Conservation (phyloP, 148 eudicot species). For the Arctostaphylos glauca region DNA sequence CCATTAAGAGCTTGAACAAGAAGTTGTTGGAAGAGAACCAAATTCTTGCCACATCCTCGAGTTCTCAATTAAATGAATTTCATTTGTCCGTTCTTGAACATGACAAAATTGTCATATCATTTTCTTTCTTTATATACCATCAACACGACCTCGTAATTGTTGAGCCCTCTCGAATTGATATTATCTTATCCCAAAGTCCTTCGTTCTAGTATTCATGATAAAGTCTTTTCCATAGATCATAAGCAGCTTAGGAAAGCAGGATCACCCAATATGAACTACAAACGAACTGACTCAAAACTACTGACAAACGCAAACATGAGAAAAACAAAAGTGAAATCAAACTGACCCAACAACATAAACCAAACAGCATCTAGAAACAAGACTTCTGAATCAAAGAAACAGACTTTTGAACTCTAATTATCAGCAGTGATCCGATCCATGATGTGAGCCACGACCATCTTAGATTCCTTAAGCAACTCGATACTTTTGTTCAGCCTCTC, state of each 20-base stretch:
- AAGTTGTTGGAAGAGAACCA: neutral
- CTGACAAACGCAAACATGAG: too few relatives aligned
- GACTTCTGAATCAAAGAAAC: neutral
- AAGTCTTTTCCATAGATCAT: too few relatives aligned
- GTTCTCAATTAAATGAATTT: constrained; percentile 14
- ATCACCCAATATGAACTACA: too few relatives aligned
- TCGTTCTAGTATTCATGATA: too few relatives aligned
- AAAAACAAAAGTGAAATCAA: too few relatives aligned
- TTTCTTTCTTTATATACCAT: constrained; percentile 18
- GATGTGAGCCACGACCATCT: constrained; percentile 38
- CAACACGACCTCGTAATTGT: constrained; percentile 13
- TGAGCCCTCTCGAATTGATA: neutral
- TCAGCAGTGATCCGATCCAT: constrained; percentile 2
- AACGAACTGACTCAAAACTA: too few relatives aligned
- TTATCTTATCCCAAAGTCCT: neutral
- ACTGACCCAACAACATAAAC: too few relatives aligned
- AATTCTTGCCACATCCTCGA: neutral
- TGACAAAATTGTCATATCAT: neutral
- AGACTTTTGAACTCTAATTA: neutral
- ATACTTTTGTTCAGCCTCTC: constrained; percentile 47
- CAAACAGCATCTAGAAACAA: neutral
- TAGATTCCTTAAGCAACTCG: constrained; percentile 53
- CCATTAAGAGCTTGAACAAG: neutral
- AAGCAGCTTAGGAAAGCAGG: too few relatives aligned
- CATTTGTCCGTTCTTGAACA: neutral